A percentile compares a stretch with the other conserved stretches of the same genome.
phyloP scores from a whole-genome alignment of 2,329 filamentous ascomycete genomes.

The Exserohilum rostratum region DNA sequence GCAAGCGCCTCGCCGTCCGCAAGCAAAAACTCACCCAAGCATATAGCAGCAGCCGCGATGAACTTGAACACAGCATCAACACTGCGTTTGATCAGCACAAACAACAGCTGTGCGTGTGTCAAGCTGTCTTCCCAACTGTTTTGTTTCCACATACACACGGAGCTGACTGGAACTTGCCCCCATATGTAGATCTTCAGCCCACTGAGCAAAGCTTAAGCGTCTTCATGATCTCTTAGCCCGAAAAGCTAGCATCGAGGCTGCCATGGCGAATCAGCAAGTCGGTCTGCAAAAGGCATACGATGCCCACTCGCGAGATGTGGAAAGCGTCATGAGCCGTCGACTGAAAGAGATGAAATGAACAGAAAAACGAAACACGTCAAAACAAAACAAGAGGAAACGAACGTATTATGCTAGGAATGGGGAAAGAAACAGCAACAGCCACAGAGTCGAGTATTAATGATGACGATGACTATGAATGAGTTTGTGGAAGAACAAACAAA shows the following conservation, averaged over 20 bases:
- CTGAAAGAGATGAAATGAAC: slow-evolving; percentile 33
- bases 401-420: too few relatives aligned
- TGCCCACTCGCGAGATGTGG: slow-evolving; percentile 30
- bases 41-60: slow-evolving; percentile 20
- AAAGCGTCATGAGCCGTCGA: slow-evolving; percentile 24
- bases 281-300: slow-evolving; percentile 25
- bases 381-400: too few relatives aligned
- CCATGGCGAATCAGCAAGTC: slow-evolving; percentile 27
- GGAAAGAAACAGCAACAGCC: too few relatives aligned
- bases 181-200: slow-evolving; percentile 22
- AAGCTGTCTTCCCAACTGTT: too few relatives aligned
- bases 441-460: too few relatives aligned
- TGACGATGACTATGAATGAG: too few relatives aligned
- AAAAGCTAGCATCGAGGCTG: slow-evolving; percentile 34
- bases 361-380: too few relatives aligned
- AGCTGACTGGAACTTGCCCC: not conserved
- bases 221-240: slow-evolving; percentile 30
- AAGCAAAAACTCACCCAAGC: slow-evolving; percentile 27
- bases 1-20: slow-evolving; percentile 29
- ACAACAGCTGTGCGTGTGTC: slow-evolving; percentile 33
- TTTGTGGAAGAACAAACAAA: too few relatives aligned
- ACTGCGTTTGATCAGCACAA: slow-evolving; percentile 34
- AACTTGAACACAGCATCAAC: slow-evolving; percentile 25
- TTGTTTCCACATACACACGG: too few relatives aligned
- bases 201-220: slow-evolving; percentile 31